Evolutionary conservation across 495 filamentous ascomycete genomes (phyloP), one percentile per base, ranked within the genome.

Genomic region (Lentithecium fluviatile): DNA sequence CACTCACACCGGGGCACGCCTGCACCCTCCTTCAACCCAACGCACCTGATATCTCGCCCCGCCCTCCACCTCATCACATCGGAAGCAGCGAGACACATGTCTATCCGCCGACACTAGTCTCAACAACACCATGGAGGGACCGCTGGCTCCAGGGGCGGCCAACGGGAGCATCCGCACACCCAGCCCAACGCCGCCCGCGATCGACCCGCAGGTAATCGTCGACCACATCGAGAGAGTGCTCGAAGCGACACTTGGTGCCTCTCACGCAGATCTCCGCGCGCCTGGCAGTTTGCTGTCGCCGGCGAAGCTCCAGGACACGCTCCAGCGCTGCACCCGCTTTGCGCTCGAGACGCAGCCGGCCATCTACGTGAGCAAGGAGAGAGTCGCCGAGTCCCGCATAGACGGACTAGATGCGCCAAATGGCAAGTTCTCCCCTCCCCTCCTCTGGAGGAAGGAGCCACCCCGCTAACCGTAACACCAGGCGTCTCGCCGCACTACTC

Each of bases 321-420:
- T 91, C 24, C 85, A 90, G 68, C 81, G 91, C 75, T 96, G 93
- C 74, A 86, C 83, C 61, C 85, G 93, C 67, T 99, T 96, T 73
- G 90, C 91, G 48, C 83, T 85, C 25, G 94, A 97, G 74, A 77
- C 88, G 47, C 90, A 95, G 77, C 82, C 87, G 38, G 90, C 87
- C 24, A 76, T 99, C 49, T 97, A 96, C 74, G 87, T 95, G 58
- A 87, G 90, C 68, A 95, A 96, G 75, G 89, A 96, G 68, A 70
- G 88, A 34, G 74, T 83, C 40, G 74, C 70, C 26, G 25, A 59
- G 23, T 26, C 25, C 17, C 55, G 36, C 13, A 49, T 54, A 57
- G 60, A 71, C n/a, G 81, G 83, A 49, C 71, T 80, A 46, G 80
- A 83, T 57, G 76, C 74, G n/a, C 71, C 74, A 52, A 68, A 72